A percentile compares a stretch with the other conserved stretches of the same genome.
Evolutionary conservation across 805 yeast species (phyloP).

Genomic region (Metschnikowia matae): DNA sequence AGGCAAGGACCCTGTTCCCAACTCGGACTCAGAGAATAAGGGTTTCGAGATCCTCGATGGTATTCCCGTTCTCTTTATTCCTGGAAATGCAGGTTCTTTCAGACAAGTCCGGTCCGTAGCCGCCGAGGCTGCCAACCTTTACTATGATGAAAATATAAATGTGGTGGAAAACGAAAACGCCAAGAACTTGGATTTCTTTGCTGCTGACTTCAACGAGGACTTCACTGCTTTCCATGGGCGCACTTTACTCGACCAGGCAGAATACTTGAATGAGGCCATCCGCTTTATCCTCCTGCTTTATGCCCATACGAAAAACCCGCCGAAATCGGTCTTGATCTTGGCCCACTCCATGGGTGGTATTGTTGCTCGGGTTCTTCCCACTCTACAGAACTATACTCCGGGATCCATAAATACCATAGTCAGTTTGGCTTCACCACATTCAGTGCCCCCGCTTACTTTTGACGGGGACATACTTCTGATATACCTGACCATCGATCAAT

Average conservation of each 20-base stretch:
- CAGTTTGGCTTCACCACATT: constrained; percentile 88
- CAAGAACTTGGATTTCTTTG: constrained; percentile 71
- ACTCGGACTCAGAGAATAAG: constrained; percentile 35
- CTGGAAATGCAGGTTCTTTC: constrained; percentile 96
- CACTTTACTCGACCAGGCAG: constrained; percentile 90
- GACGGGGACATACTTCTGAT: constrained; percentile 81
- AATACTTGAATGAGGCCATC: constrained; percentile 85
- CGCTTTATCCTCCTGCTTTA: constrained; percentile 70
- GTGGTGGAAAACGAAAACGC: constrained; percentile 27
- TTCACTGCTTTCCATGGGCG: constrained; percentile 95
- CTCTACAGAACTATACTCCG: constrained; percentile 68
- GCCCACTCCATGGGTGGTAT: constrained; percentile 99
- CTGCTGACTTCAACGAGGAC: constrained; percentile 94
- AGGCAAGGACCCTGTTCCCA: constrained; percentile 56
- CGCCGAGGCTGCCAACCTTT: constrained; percentile 63
- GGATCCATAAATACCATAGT: constrained; percentile 77
- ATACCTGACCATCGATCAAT: constrained; percentile 69
- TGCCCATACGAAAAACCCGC: constrained; percentile 37
- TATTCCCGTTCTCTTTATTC: constrained; percentile 86
- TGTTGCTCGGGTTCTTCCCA: constrained; percentile 80
- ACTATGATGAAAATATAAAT: constrained; percentile 31
- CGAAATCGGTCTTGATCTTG: constrained; percentile 68
- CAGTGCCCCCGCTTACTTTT: constrained; percentile 87
- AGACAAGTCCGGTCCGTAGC: constrained; percentile 91
- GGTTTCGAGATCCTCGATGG: constrained; percentile 47